A percentile compares a stretch with the other conserved stretches of the same genome.
Conservation (phyloP, 2,329 filamentous ascomycete species). For the Didymella exigua region DNA sequence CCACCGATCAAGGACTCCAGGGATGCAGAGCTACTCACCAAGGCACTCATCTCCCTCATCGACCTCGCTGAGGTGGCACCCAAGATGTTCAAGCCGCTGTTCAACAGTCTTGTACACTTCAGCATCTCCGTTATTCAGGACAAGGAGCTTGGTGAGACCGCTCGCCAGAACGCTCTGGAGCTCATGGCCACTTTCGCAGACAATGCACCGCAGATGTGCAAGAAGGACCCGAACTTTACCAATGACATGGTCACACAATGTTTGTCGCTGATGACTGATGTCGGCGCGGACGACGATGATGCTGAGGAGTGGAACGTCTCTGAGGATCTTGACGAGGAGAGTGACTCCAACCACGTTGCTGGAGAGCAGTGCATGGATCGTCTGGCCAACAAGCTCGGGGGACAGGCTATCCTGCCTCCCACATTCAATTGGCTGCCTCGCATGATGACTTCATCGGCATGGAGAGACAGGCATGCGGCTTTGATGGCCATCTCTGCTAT, state of each 20-base stretch:
- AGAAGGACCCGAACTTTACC: slow-evolving; percentile 89
- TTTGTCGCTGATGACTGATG: slow-evolving; percentile 95
- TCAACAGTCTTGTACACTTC: slow-evolving; percentile 90
- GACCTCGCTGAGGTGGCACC: slow-evolving; percentile 93
- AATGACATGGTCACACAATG: slow-evolving; percentile 98
- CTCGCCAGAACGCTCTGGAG: slow-evolving; percentile 92
- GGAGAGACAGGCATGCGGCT: slow-evolving; percentile 94
- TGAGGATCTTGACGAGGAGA: slow-evolving; percentile 97
- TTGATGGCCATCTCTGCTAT: slow-evolving; percentile 99
- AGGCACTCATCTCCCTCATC: slow-evolving; percentile 87
- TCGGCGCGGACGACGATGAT: slow-evolving; percentile 93
- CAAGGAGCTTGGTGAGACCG: slow-evolving; percentile 88
- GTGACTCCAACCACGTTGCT: slow-evolving; percentile 94
- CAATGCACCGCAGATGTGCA: slow-evolving; percentile 91
- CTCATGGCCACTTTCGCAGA: slow-evolving; percentile 98
- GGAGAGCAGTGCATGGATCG: slow-evolving; percentile 99
- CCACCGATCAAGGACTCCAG: slow-evolving; percentile 90
- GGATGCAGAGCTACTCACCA: slow-evolving; percentile 89
- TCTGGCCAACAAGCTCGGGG: slow-evolving; percentile 94
- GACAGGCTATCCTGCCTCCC: slow-evolving; percentile 86
- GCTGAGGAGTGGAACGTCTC: slow-evolving; percentile 90
- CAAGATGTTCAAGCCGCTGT: slow-evolving; percentile 97
- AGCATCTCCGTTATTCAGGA: slow-evolving; percentile 93
- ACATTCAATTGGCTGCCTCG: slow-evolving; percentile 96
- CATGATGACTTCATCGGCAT: slow-evolving; percentile 95